phyloP scores from a whole-genome alignment of 345 rosid species.

The Ceriops zippeliana region DNA sequence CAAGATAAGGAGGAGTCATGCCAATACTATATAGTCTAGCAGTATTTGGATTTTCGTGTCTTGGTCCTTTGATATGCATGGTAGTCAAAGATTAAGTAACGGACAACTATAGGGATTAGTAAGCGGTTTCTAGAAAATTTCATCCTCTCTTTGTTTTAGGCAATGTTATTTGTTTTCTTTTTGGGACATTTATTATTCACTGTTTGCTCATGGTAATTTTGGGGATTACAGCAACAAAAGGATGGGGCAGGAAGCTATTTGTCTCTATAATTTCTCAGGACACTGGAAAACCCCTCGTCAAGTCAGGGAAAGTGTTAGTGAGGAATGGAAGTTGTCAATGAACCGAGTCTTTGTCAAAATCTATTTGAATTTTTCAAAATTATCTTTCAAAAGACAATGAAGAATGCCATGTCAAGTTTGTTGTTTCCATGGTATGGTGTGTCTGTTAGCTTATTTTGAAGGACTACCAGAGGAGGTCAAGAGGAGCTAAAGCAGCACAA shows the following conservation, averaged over 20 bases:
- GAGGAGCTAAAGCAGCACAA: constrained; percentile 29
- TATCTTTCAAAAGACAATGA: constrained; percentile 34
- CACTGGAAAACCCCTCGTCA: constrained; percentile 45
- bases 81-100: too few species aligned
- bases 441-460: not conserved
- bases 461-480: constrained; percentile 33
- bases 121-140: too few species aligned
- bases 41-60: too few species aligned
- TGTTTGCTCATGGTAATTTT: not conserved
- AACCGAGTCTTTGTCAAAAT: constrained; percentile 50
- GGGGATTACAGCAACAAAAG: constrained; percentile 53
- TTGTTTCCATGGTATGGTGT: constrained; percentile 45
- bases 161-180: too few species aligned
- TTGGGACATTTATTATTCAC: too few species aligned
- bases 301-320: constrained; percentile 46
- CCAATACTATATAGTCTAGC: too few species aligned
- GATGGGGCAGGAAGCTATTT: constrained; percentile 63
- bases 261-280: constrained; percentile 45
- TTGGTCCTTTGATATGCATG: too few species aligned
- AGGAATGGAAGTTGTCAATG: constrained; percentile 58
- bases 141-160: too few species aligned
- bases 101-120: too few species aligned
- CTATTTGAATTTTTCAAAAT: constrained; percentile 35
- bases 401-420: constrained; percentile 42
- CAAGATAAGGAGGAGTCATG: too few species aligned